Evolutionary conservation across 192 early-diverging fungal genomes (phyloP).

Genomic region (Mortierella hygrophila): DNA sequence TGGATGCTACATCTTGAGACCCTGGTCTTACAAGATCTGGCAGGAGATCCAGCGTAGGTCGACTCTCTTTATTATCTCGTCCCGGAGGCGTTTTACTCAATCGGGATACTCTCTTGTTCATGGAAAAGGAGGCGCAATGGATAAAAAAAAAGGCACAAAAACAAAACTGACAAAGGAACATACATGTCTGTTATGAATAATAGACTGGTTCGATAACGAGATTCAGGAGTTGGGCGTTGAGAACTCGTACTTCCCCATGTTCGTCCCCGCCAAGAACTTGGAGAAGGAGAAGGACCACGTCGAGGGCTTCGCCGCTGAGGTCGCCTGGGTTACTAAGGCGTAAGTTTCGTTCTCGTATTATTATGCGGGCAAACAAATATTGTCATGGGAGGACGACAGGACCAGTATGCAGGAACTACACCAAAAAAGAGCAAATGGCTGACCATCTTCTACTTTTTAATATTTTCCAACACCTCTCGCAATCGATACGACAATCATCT

Average conservation of each 20-base stretch:
- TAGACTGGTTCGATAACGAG: constrained; percentile 90
- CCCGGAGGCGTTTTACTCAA: background rate
- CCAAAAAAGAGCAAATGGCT: background rate
- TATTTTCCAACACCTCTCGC: background rate
- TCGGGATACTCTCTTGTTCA: background rate
- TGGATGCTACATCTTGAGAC: constrained; percentile 99
- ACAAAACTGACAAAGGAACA: background rate
- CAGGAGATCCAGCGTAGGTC: constrained; percentile 88
- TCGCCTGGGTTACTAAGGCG: constrained; percentile 99
- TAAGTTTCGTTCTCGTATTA: constrained; percentile 24
- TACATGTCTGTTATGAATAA: background rate
- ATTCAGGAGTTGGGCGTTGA: constrained; percentile 96
- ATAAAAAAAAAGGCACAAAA: background rate
- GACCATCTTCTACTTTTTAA: background rate
- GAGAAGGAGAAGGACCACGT: constrained; percentile 99
- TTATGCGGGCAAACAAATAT: constrained; percentile 7
- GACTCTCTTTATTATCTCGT: background rate
- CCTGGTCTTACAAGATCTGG: constrained; percentile 96
- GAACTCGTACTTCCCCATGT: constrained; percentile 99
- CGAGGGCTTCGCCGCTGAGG: constrained; percentile 99
- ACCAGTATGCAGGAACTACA: background rate
- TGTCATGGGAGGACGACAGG: background rate
- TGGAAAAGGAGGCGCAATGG: background rate
- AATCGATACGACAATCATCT: background rate
- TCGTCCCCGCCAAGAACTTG: constrained; percentile 88